A percentile compares a stretch with the other conserved stretches of the same genome.
These are phyloP conservation scores for Ramalina intermedia DNA, from an alignment of 495 filamentous ascomycete species.

Conservation along the genomic window DNA sequence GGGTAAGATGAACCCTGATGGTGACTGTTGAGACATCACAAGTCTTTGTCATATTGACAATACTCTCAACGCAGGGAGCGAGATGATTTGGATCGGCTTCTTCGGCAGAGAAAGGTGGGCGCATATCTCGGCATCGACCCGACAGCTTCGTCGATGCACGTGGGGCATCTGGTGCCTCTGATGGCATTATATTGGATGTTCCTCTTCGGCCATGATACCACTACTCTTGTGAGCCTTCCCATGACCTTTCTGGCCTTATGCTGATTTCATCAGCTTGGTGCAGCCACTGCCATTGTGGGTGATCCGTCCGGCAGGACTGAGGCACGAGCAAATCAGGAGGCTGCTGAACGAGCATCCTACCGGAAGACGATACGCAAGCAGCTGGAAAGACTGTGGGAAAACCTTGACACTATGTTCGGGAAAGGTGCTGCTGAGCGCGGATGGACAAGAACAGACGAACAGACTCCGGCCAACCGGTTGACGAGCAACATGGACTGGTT, in stretches of 20 bases:
- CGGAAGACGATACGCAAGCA: slow-evolving; percentile 68
- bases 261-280: slow-evolving; percentile 45
- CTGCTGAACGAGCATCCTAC: slow-evolving; percentile 46
- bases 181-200: slow-evolving; percentile 95
- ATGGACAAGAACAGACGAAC: slow-evolving; percentile 29
- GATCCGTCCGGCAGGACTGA: slow-evolving; percentile 70
- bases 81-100: slow-evolving; percentile 51
- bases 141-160: slow-evolving; percentile 77
- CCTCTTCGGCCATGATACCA: slow-evolving; percentile 59
- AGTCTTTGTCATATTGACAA: slow-evolving; percentile 1
- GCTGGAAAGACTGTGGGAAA: slow-evolving; percentile 59
- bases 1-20: slow-evolving; percentile 41
- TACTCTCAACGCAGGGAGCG: slow-evolving; percentile 31
- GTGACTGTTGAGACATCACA: neutral
- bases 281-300: slow-evolving; percentile 72
- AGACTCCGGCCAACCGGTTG: slow-evolving; percentile 18
- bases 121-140: slow-evolving; percentile 88
- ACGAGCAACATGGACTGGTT: slow-evolving; percentile 74
- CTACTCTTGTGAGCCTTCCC: slow-evolving; percentile 43
- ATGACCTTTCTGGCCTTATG: neutral
- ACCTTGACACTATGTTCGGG: slow-evolving; percentile 47
- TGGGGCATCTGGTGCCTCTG: slow-evolving; percentile 83
- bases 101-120: slow-evolving; percentile 55
- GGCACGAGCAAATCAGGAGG: slow-evolving; percentile 43
- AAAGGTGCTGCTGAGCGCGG: slow-evolving; percentile 49